Evolutionary conservation across 2,329 filamentous ascomycete species (phyloP).

Genomic region (Calycina marina): DNA sequence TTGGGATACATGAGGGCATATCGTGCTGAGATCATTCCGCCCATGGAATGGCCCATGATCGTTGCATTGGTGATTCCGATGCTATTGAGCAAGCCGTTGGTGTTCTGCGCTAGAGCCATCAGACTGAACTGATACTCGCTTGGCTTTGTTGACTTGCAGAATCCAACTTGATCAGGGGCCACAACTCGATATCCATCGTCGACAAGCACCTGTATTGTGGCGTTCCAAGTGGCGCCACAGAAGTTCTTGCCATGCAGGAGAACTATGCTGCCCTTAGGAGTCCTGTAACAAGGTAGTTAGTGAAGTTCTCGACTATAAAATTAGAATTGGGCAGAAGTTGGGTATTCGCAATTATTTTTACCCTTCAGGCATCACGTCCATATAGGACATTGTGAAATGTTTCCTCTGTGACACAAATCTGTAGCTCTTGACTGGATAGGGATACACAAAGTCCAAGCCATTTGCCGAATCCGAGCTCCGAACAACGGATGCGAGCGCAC

Average conservation of each 20-base stretch:
- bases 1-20: constrained; percentile 36
- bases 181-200: constrained; percentile 34
- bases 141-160: constrained; percentile 42
- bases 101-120: constrained; percentile 36
- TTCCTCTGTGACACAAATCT: background rate
- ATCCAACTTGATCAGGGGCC: constrained; percentile 39
- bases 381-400: background rate
- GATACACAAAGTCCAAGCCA: background rate
- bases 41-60: constrained; percentile 39
- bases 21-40: constrained; percentile 37
- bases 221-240: constrained; percentile 37
- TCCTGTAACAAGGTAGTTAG: too few relatives aligned
- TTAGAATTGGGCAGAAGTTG: too few relatives aligned
- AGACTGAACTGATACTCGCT: constrained; percentile 35
- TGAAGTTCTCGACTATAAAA: too few relatives aligned
- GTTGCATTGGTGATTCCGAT: constrained; percentile 30
- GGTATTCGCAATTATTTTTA: too few relatives aligned
- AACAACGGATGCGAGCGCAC: background rate
- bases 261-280: constrained; percentile 22
- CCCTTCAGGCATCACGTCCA: background rate
- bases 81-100: constrained; percentile 29
- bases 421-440: background rate
- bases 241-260: constrained; percentile 43
- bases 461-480: background rate
- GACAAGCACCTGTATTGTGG: constrained; percentile 29